Base-by-base conservation (phyloP, 2,329 filamentous ascomycete genomes). In the Colletotrichum cereale region DNA sequence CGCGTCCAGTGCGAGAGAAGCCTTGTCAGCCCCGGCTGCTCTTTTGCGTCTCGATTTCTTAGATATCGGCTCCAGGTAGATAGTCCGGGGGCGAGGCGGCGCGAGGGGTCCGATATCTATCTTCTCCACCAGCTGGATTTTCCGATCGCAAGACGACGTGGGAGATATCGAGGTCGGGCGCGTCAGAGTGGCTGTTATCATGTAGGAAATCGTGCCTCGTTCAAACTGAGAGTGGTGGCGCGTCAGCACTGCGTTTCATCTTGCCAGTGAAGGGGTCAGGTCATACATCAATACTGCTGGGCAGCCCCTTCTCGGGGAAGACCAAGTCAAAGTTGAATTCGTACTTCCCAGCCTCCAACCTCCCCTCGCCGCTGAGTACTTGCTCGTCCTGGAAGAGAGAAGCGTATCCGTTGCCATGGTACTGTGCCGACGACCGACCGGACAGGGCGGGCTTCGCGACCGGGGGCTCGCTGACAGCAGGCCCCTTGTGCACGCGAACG, bases 221-320 rank as follows among this genome's bases (percentile, higher is more conserved):
- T 98, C 96, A 81, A 99, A 99, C 95, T 98, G 81, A 38, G 68
- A 26, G 34, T 14, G 16, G 34, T 24, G 16, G 44, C 52, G 65
- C 58, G 50, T 65, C 29, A 71, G 66, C 60, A 61, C 5, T 50
- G 50, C 31, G 47, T 61, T 29, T 66, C 64, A 55, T 34, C 56
- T 42, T 36, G 34, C 44, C 12, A 55, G 60, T n/a, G 44, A 12
- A 16, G 53, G 38, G 52, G 61, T 76, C 53, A 75, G 72, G 53
- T 86, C 93, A 79, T 88, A 98, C 96, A 83, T 97, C 95, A 78
- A 99, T 96, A 80, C 96, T 98, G 82, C 94, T 97, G n/a, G 93
- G 93, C 70, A 96, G 82, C 6, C 88, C 88, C 75, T 90, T 88
- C 61, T 87, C 84, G 2, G 92, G 92, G 75, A 94, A 93, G 67